phyloP scores from a whole-genome alignment of 306 rosid species.

The Vigna angularis region DNA sequence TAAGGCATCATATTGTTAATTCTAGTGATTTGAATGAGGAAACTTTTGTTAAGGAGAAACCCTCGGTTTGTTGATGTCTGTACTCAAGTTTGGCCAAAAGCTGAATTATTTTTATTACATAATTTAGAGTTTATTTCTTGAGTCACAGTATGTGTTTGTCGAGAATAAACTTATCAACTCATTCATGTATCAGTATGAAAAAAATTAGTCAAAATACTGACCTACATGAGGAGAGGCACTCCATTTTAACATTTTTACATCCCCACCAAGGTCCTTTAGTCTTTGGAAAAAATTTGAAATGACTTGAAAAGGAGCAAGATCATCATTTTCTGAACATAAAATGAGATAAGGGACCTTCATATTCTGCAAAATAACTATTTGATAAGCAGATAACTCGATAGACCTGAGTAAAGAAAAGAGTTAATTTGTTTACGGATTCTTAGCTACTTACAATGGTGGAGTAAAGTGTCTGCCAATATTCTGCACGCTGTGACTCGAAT shows the following conservation, averaged over 20 bases:
- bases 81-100: neutral
- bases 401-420: conserved; percentile 30
- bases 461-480: conserved; percentile 91
- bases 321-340: conserved; percentile 84
- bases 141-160: neutral
- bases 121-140: neutral
- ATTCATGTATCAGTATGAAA: conserved; percentile 10
- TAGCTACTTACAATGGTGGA: conserved; percentile 75
- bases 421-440: conserved; percentile 8
- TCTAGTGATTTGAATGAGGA: neutral
- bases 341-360: conserved; percentile 91
- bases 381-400: conserved; percentile 35
- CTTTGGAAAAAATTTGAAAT: conserved; percentile 76
- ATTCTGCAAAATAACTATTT: conserved; percentile 60
- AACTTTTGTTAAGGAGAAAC: neutral
- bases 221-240: conserved; percentile 89
- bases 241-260: conserved; percentile 85
- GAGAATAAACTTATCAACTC: neutral
- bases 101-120: neutral
- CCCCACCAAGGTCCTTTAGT: conserved; percentile 79
- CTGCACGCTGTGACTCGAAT: conserved; percentile 94
- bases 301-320: conserved; percentile 81
- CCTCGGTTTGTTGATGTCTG: neutral
- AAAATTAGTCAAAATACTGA: conserved; percentile 51
- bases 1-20: neutral